Percentiles rank a stretch among this genome's conserved stretches.
Conservation (phyloP, 2,329 filamentous ascomycete genomes). For the Sporothrix humicola region DNA sequence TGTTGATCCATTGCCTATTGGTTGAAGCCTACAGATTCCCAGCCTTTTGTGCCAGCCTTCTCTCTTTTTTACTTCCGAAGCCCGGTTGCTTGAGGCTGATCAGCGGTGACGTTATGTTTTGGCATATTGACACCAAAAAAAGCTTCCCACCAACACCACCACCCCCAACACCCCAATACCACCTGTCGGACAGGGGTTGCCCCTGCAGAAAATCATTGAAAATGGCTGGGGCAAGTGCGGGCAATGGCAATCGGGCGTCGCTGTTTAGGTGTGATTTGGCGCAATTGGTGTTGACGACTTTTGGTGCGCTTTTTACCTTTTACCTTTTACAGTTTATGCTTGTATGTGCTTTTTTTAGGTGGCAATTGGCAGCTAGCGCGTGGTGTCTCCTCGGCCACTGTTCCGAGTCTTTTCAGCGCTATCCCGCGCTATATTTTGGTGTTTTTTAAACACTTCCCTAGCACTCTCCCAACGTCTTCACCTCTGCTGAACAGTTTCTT, state of each 20-base stretch:
- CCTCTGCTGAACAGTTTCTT: too few species aligned
- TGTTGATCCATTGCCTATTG: background rate
- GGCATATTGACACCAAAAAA: too few species aligned
- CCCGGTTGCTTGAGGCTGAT: background rate
- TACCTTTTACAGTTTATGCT: background rate
- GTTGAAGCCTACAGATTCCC: background rate
- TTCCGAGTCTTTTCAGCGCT: slow-evolving; percentile 8
- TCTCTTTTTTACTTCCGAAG: background rate
- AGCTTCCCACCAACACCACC: too few species aligned
- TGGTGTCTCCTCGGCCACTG: background rate
- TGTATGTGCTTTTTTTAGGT: background rate
- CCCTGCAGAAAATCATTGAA: background rate
- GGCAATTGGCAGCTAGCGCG: background rate
- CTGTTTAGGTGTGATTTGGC: background rate
- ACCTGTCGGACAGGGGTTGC: background rate
- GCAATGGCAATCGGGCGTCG: background rate
- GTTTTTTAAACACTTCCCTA: background rate
- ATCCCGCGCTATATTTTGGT: slow-evolving; percentile 11
- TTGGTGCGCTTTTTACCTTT: background rate
- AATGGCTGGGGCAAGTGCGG: slow-evolving; percentile 18
- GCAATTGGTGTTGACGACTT: background rate
- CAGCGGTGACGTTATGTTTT: background rate
- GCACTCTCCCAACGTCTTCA: too few species aligned
- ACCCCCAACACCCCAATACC: background rate
- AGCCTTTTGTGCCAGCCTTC: background rate